Conservation (phyloP, 257 asterid species). For the Haberlea rhodopensis region DNA sequence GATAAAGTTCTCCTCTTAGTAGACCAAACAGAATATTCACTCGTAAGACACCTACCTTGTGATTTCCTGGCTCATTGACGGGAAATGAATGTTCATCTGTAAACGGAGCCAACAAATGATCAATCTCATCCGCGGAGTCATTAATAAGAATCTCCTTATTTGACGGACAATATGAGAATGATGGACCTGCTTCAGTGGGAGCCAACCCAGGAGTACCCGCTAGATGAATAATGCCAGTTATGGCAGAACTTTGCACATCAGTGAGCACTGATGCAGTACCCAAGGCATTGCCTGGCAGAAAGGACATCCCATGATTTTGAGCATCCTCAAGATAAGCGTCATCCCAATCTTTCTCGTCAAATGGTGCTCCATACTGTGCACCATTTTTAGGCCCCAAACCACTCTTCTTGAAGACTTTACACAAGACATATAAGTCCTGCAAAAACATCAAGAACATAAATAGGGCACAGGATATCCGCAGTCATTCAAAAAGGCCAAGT, state of each 20-base stretch:
- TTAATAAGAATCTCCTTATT: constrained; percentile 23
- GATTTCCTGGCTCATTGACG: constrained; percentile 27
- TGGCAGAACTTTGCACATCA: constrained; percentile 31
- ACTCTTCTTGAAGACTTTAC: constrained; percentile 72
- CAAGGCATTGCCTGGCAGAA: constrained; percentile 27
- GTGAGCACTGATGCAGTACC: constrained; percentile 14
- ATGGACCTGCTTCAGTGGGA: constrained; percentile 31
- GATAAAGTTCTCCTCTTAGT: background rate
- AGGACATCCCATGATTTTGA: constrained; percentile 27
- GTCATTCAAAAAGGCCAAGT: too few relatives aligned
- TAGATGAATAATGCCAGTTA: constrained; percentile 23
- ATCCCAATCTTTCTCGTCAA: constrained; percentile 79
- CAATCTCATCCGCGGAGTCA: constrained; percentile 41
- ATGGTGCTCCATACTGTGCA: constrained; percentile 94
- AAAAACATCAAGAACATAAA: constrained; percentile 16
- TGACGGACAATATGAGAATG: constrained; percentile 32
- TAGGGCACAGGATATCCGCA: background rate
- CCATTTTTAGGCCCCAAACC: constrained; percentile 88
- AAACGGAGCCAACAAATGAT: constrained; percentile 36
- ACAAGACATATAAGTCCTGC: constrained; percentile 73
- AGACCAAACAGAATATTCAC: background rate
- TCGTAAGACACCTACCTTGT: constrained; percentile 36
- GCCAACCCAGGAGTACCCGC: constrained; percentile 25
- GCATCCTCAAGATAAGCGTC: constrained; percentile 37
- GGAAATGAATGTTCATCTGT: constrained; percentile 30